Evolutionary conservation across 2,329 filamentous ascomycete genomes (phyloP), one percentile per base, ranked within the genome.

Genomic region (Drechslerella coelobrocha): DNA sequence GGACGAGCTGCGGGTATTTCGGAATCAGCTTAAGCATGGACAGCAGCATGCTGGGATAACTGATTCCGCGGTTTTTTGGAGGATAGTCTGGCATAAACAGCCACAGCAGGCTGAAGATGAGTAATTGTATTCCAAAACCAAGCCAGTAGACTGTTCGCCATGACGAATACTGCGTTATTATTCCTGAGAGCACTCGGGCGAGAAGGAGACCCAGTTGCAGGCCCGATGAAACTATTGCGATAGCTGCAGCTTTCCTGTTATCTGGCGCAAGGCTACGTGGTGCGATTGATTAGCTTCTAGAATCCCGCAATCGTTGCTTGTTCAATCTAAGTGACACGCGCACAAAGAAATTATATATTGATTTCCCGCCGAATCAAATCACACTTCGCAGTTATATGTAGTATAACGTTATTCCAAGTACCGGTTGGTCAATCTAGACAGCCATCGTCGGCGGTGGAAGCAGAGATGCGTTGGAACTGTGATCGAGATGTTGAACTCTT

Each of bases 101-200:
- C 81, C 85, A 92, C 4, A 93, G 83, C 0, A 88, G 79, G 5
- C 81, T 73, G 61, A 88, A 84, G 72, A 93, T 87, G 7, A 85
- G 76, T 75, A 85, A 88, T 78, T 94, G 90, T 0, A 90, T 80
- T 0, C 83, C 89, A 3, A 92, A 84, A 0, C 88, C 84, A 69
- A 92, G 81, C 89, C 89, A 93, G 80, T 92, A 94, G 6, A 93
- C 86, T 66, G 85, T 85, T 23, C 90, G 83, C 91, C 91, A 94
- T 72, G 83, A 82, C 0, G 86, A 87, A 76, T 85, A 92, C 74
- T 91, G 85, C 0, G 89, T 86, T 26, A 93, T 83, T 24, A 91
- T 86, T 0, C 91, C 90, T 0, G 89, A 88, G 0, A 94, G 83
- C 0, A 93, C 81, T 1, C 91, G 86, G 0, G 90, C 91, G 59